These are phyloP conservation scores for Rhodotorula sp. DNA, from an alignment of 1,284 basidiomycete genomes.

Conservation along the genomic window DNA sequence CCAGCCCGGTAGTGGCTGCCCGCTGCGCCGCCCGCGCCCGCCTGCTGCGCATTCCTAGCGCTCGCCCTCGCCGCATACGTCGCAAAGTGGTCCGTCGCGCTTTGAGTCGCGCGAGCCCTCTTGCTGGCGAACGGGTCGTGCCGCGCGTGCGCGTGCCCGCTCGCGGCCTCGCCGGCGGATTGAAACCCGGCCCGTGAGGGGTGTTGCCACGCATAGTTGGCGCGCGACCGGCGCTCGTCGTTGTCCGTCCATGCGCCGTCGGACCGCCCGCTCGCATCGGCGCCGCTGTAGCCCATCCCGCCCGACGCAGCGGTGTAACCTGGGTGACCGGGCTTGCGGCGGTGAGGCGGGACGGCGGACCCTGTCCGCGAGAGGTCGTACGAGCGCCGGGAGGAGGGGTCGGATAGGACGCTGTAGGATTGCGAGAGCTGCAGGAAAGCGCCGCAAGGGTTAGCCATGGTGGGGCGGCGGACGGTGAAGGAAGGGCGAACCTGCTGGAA, in stretches of 20 bases:
- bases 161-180: not conserved
- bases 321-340: slow-evolving; percentile 12
- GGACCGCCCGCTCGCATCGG: not conserved
- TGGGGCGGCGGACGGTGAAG: not conserved
- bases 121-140: slow-evolving; percentile 29
- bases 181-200: slow-evolving; percentile 6
- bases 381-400: slow-evolving; percentile 22
- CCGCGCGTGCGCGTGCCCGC: slow-evolving; percentile 8
- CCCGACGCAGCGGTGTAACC: slow-evolving; percentile 23
- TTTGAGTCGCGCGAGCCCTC: not conserved
- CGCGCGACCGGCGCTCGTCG: slow-evolving; percentile 34
- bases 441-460: not conserved
- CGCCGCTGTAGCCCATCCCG: slow-evolving; percentile 22
- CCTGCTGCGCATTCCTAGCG: not conserved
- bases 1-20: slow-evolving; percentile 27
- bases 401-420: slow-evolving; percentile 37
- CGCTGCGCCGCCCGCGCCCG: not conserved
- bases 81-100: slow-evolving; percentile 31
- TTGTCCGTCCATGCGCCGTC: slow-evolving; percentile 23
- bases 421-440: slow-evolving; percentile 22
- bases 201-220: slow-evolving; percentile 43
- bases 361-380: slow-evolving; percentile 29
- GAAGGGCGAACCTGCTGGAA: slow-evolving; percentile 22
- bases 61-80: slow-evolving; percentile 25
- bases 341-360: slow-evolving; percentile 2